Conservation (phyloP, 306 rosid species). For the Cajanus cajan region DNA sequence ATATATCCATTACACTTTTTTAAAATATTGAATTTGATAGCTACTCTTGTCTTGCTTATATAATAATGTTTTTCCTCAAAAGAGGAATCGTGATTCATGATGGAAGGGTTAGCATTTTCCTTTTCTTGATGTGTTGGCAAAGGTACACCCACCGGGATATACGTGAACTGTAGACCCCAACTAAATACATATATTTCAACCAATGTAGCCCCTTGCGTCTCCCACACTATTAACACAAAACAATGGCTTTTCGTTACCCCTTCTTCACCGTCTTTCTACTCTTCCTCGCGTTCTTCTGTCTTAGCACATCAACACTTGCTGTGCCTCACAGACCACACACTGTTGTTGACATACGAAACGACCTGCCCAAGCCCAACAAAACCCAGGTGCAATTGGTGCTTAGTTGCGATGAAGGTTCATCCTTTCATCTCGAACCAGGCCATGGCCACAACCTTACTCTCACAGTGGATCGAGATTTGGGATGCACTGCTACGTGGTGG, state of each 20-base stretch:
- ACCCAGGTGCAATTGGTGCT: background rate
- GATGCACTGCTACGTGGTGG: background rate
- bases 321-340: background rate
- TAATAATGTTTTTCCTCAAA: background rate
- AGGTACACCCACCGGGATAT: background rate
- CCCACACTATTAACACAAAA: background rate
- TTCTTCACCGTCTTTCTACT: background rate
- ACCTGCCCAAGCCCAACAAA: background rate
- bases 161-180: background rate
- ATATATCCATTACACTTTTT: too few relatives aligned
- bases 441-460: background rate
- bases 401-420: background rate
- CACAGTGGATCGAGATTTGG: background rate
- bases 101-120: background rate
- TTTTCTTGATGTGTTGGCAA: background rate
- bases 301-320: conserved; percentile 1
- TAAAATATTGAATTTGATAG: background rate
- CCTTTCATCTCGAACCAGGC: background rate
- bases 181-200: background rate
- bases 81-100: background rate
- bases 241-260: background rate
- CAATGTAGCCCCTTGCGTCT: background rate
- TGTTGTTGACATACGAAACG: background rate
- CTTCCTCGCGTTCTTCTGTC: background rate
- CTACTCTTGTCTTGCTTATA: background rate